A percentile compares a stretch with the other conserved stretches of the same genome.
Conservation (phyloP, 2,329 filamentous ascomycete species). For the Exophiala lecanii-corni region DNA sequence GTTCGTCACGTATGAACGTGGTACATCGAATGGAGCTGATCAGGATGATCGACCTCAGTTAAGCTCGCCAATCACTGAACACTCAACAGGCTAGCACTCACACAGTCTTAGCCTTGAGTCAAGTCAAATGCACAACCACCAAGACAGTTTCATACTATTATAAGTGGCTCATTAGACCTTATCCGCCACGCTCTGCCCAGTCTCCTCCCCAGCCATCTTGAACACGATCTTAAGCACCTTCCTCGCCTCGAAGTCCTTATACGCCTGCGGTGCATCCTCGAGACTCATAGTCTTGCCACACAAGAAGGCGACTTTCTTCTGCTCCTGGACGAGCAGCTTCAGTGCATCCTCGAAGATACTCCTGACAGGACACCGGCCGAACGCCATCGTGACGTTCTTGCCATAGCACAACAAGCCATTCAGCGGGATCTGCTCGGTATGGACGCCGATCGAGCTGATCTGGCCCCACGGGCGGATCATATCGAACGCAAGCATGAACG, state of each 20-base stretch:
- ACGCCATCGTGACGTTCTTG: constrained; percentile 28
- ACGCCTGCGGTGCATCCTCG: constrained; percentile 26
- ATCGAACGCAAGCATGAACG: constrained; percentile 27
- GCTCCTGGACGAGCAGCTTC: constrained; percentile 24
- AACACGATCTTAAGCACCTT: constrained; percentile 26
- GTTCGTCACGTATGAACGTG: too few species aligned
- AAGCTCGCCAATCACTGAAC: too few species aligned
- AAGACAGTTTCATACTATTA: too few species aligned
- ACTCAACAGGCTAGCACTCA: too few species aligned
- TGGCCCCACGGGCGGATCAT: constrained; percentile 26
- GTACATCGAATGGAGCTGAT: too few species aligned
- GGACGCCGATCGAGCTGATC: constrained; percentile 27
- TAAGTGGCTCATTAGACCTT: constrained; percentile 20
- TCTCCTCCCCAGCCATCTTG: constrained; percentile 19
- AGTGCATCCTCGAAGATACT: constrained; percentile 27
- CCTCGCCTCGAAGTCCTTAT: constrained; percentile 26
- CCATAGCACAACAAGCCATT: constrained; percentile 25
- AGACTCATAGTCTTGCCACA: constrained; percentile 27
- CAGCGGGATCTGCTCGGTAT: constrained; percentile 23
- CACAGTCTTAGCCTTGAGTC: too few species aligned
- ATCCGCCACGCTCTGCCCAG: constrained; percentile 39
- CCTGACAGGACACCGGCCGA: constrained; percentile 27
- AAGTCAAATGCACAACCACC: too few species aligned
- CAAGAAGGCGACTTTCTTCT: constrained; percentile 27
- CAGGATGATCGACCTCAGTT: too few species aligned